Percentiles rank a stretch among this genome's conserved stretches.
phyloP scores from a whole-genome alignment of 257 asterid species.

The Marsdenia floribunda region DNA sequence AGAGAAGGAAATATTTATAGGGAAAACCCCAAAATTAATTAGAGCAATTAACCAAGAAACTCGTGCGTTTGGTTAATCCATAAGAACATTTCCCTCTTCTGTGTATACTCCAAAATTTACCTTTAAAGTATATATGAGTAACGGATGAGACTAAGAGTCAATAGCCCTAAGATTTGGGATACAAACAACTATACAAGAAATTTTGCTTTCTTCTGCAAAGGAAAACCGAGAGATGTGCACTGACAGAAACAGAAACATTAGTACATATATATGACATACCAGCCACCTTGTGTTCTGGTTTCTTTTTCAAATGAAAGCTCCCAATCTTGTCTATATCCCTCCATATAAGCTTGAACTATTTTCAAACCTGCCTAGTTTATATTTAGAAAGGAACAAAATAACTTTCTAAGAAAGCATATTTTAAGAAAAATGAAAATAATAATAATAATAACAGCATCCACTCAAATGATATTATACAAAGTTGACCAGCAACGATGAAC shows the following conservation, averaged over 20 bases:
- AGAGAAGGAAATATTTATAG: background rate
- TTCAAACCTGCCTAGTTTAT: slow-evolving; percentile 67
- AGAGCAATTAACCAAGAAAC: background rate
- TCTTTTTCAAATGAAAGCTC: slow-evolving; percentile 86
- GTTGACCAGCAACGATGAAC: background rate
- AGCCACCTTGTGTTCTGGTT: slow-evolving; percentile 94
- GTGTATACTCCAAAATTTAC: background rate
- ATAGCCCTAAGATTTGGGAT: background rate
- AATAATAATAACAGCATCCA: slow-evolving; percentile 8
- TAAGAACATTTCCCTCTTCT: background rate
- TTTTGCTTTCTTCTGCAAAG: background rate
- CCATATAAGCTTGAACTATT: slow-evolving; percentile 69
- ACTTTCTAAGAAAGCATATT: slow-evolving; percentile 7
- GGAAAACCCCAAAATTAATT: background rate
- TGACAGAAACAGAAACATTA: background rate
- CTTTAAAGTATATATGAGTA: too few relatives aligned
- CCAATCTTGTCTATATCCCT: slow-evolving; percentile 97
- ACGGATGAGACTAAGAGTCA: background rate
- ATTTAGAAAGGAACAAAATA: slow-evolving; percentile 7
- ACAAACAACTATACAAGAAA: background rate
- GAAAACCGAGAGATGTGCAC: background rate
- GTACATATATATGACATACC: slow-evolving; percentile 43
- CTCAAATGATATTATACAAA: slow-evolving; percentile 9
- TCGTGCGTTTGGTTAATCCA: background rate
- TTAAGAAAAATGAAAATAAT: background rate